Base-by-base conservation (phyloP, 1,139 yeast genomes). In the Candida albicans region DNA sequence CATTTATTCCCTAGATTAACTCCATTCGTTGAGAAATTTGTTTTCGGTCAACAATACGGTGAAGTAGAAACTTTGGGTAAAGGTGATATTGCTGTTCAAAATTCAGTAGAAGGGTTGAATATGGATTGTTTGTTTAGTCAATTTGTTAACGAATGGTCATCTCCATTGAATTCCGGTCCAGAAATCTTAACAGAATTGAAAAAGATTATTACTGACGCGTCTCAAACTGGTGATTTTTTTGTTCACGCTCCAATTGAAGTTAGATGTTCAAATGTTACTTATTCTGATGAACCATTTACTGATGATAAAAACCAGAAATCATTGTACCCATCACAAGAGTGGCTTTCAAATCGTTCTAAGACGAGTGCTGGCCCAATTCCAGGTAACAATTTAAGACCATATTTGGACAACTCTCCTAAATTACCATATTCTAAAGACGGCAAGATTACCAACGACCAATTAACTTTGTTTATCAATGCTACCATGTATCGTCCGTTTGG, bases 231-330 rank as follows among this genome's bases (percentile, higher is more conserved):
- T 40, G 81, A 80, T 26, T 91, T 77, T 64, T 93, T 75, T 57
- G 96, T 90, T 12, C 98, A 93, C 64, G 95, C 96, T 15, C 99
- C 99, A 30, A 82, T 93, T 51, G 99, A 93, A 67, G 90, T 93
- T 32, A 82, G 99, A 58, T 88, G 96, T 55, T 85, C 96, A 10
- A 93, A 93, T 61, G 86, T 91, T 5, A 87, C 96, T 31, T 71
- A 68, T 46, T 66, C 75, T 13, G 59, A 70, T 43, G 44, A 48
- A 37, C 67, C 84, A 1, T 67, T 70, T 46, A 67, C 70, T 25
- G 66, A 66, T 37, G 73, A 70, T 31, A 67, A 73, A 7, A 80
- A 84, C 24, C 71, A 80, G 24, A 65, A 68, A 13, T 70, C 73
- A 8, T 62, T 70, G 48, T 71, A 68, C 53, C 77, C 74, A 14